Evolutionary conservation across 495 filamentous ascomycete species (phyloP).

Genomic region (Umbilicaria muhlenbergii): DNA sequence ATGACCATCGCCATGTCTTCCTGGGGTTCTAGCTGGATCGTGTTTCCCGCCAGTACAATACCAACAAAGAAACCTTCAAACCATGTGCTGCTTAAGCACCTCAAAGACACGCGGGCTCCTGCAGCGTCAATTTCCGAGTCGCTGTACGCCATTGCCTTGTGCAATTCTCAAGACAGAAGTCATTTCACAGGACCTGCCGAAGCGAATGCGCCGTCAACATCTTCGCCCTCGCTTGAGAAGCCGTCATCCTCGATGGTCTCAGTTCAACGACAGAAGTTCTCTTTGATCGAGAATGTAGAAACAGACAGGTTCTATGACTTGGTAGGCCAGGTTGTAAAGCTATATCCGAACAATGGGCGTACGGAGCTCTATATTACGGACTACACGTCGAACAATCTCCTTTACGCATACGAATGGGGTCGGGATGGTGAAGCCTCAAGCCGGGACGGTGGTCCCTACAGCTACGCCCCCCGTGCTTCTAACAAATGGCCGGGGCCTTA

Average conservation of each 20-base stretch:
- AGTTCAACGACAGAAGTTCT: conserved; percentile 33
- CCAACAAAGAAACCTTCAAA: conserved; percentile 16
- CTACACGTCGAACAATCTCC: conserved; percentile 53
- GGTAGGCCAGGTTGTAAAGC: conserved; percentile 59
- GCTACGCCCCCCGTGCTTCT: conserved; percentile 22
- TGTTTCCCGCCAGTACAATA: conserved; percentile 14
- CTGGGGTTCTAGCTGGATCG: conserved; percentile 10
- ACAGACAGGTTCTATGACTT: conserved; percentile 47
- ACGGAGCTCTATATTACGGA: conserved; percentile 67
- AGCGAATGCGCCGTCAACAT: neutral
- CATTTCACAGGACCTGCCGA: neutral
- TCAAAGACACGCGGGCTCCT: conserved; percentile 8
- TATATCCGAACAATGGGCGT: conserved; percentile 31
- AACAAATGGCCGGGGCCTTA: conserved; percentile 62
- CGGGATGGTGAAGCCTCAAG: conserved; percentile 19
- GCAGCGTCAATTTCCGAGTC: conserved; percentile 6
- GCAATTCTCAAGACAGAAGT: conserved; percentile 12
- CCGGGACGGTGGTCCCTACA: conserved; percentile 32
- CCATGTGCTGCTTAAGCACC: conserved; percentile 17
- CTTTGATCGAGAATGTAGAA: conserved; percentile 47
- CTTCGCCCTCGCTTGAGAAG: neutral
- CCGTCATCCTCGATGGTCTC: neutral
- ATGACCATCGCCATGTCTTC: conserved; percentile 13
- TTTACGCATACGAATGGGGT: conserved; percentile 41
- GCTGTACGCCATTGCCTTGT: conserved; percentile 10